Base-by-base conservation (phyloP, 2,329 filamentous ascomycete genomes). In the Metarhizium brunneum region DNA sequence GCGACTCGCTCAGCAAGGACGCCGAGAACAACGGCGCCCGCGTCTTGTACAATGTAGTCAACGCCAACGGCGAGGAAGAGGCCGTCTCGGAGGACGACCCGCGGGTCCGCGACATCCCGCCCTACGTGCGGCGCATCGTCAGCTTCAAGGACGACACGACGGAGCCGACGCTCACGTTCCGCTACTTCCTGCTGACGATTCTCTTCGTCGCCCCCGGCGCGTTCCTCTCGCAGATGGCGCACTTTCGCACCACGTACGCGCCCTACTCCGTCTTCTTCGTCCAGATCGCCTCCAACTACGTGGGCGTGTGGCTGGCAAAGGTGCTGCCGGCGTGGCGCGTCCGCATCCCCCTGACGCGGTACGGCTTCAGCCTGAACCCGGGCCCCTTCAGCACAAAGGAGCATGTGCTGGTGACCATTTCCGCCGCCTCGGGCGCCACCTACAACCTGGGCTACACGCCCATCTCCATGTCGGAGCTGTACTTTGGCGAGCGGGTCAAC, bases 241-340 rank as follows among this genome's bases (percentile, higher is more conserved):
- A 75, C 51, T 84, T 76, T 61, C 74, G 81, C 48, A 84, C 81
- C 1, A 84, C 81, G 0, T 75, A 74, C 47, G 78, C 79, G 1
- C 76, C 77, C 0, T 85, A 83, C 62, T 82, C 80, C 0, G 75
- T 84, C 50, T 83, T 84, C 64, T 84, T 85, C 58, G 81, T 84
- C 36, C 79, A 82, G 60, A 80, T 83, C 52, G 79, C 78, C 0
- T 79, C 74, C 50, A 80, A 81, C 61, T 82, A 82, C 55, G 71
- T 75, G 11, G 80, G 79, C 1, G 69, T 74, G 36, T 79, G 79
- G 67, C 71, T 82, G 2, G 79, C 79, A 1, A 73, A 73, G 52
- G 64, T 76, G 1, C 66, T 83, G 1, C 80, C 80, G 1, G 66
- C 70, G 2, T 76, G 74, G 68, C 68, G 68, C 6, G 61, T 82